Percentiles rank a stretch among this genome's conserved stretches.
These are phyloP conservation scores for Phialophora expanda DNA, from an alignment of 2,329 filamentous ascomycete genomes.

Conservation along the genomic window DNA sequence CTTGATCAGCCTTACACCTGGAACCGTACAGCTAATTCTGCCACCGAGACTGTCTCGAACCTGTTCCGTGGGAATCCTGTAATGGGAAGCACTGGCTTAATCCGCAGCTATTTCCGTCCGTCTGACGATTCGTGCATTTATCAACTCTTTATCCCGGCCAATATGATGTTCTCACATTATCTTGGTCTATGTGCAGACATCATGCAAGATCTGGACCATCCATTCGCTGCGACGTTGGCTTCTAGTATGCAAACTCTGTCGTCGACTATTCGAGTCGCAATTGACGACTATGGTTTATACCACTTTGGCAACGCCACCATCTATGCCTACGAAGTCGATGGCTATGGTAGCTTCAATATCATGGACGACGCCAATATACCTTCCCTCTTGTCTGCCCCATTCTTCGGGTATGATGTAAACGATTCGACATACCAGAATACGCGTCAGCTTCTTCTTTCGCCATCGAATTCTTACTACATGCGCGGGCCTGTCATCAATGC, in stretches of 20 bases:
- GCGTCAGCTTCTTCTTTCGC: slow-evolving; percentile 74
- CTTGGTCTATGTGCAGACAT: slow-evolving; percentile 11
- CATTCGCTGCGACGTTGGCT: background rate
- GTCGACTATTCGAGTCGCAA: background rate
- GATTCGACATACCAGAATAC: slow-evolving; percentile 86
- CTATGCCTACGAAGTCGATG: slow-evolving; percentile 69
- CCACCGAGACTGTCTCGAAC: slow-evolving; percentile 84
- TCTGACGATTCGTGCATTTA: slow-evolving; percentile 94
- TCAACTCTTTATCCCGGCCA: slow-evolving; percentile 91
- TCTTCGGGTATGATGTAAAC: slow-evolving; percentile 58
- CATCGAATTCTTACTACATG: slow-evolving; percentile 87
- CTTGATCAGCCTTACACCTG: slow-evolving; percentile 14
- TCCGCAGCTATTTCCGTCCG: slow-evolving; percentile 90
- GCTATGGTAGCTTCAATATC: slow-evolving; percentile 64
- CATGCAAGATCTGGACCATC: slow-evolving; percentile 2
- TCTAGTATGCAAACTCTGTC: slow-evolving; percentile 1
- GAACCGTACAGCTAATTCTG: slow-evolving; percentile 13
- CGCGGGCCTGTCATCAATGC: slow-evolving; percentile 77
- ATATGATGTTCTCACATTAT: slow-evolving; percentile 68
- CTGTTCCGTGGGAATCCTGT: slow-evolving; percentile 86
- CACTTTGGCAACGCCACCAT: slow-evolving; percentile 54
- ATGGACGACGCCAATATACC: slow-evolving; percentile 72
- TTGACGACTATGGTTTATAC: background rate
- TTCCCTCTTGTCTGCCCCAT: slow-evolving; percentile 64
- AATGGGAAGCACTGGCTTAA: slow-evolving; percentile 78